Base-by-base conservation (phyloP, 2,329 filamentous ascomycete genomes). In the Thermoascus crustaceus region DNA sequence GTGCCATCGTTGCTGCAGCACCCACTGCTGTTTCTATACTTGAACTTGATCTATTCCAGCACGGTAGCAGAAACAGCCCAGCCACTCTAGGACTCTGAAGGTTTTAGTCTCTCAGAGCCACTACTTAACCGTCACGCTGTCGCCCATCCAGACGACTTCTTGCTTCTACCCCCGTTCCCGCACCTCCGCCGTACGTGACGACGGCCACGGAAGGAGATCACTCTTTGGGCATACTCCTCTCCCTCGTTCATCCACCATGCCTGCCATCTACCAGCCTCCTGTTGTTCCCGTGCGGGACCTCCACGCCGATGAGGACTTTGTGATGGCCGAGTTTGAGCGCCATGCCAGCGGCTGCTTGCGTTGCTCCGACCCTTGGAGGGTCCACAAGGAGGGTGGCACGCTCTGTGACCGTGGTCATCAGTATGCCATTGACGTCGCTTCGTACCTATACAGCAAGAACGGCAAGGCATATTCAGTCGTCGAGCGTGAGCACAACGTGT, bases 401-500 rank as follows among this genome's bases (percentile, higher is more conserved):
- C 50, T 63, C n/a, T 64, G 60, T 46, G 38, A 51, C 23, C 50
- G 50, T 34, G 60, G 60, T 5, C 46, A 54, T 24, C 41, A 38
- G 19, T 49, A 51, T 32, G 60, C 60, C 38, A 41, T 37, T 18
- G 52, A 56, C 34, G 52, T 64, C 20, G 49, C 56, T 32, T 46
- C 54, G 27, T 63, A 62, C 39, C 38, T 63, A 23, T 57, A 60
- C 47, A 44, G 44, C 35, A 52, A 50, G 35, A 47, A 50, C 20
- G 60, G 57, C n/a, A 54, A 52, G 34, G 52, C 62, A 22, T 66
- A 60, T 42, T 68, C 66, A 0, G 52, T 58, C 5, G 54, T 67
- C 32, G 63, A 67, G 48, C 55, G 53, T n/a, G 58, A 64, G 25
- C 47, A 43, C 30, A 54, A 58, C 40, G 50, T 59, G 17, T 45